These are phyloP conservation scores for Ceratobasidium sp. DNA, from an alignment of 1,284 basidiomycete genomes.

Conservation along the genomic window DNA sequence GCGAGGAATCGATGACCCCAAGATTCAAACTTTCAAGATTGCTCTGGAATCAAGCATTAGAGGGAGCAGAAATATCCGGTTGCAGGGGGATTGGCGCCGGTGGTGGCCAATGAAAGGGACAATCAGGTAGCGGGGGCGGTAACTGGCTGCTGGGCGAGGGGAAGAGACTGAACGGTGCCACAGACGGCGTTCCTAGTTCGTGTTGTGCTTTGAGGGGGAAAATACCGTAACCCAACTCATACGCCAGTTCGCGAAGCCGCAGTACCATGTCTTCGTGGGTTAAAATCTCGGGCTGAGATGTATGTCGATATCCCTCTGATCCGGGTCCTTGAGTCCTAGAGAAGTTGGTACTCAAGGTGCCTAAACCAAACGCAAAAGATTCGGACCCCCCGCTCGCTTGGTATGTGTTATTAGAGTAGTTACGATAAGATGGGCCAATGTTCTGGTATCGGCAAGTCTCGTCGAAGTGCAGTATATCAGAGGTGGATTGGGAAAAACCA, in stretches of 20 bases:
- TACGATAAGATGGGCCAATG: too few relatives aligned
- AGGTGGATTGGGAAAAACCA: too few relatives aligned
- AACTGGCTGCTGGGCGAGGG: neutral
- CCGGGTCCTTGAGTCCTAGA: neutral
- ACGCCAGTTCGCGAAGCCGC: neutral
- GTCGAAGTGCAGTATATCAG: too few relatives aligned
- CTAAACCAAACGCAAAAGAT: neutral
- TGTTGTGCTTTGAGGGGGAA: neutral
- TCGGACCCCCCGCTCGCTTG: too few relatives aligned
- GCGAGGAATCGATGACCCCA: too few relatives aligned
- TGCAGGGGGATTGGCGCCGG: neutral
- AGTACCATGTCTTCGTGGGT: neutral
- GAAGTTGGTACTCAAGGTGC: too few relatives aligned
- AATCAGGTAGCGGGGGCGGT: neutral
- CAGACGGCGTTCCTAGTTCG: neutral
- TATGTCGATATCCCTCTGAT: neutral
- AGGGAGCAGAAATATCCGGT: neutral
- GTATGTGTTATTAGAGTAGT: too few relatives aligned
- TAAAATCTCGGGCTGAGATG: neutral
- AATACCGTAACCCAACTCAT: neutral
- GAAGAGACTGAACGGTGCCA: neutral
- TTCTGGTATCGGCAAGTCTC: too few relatives aligned
- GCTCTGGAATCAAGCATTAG: neutral
- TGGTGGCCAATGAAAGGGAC: neutral
- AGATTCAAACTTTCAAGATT: neutral